Base-by-base conservation (phyloP, 73 alveolate genomes). In the Tetrahymena malaccensis region DNA sequence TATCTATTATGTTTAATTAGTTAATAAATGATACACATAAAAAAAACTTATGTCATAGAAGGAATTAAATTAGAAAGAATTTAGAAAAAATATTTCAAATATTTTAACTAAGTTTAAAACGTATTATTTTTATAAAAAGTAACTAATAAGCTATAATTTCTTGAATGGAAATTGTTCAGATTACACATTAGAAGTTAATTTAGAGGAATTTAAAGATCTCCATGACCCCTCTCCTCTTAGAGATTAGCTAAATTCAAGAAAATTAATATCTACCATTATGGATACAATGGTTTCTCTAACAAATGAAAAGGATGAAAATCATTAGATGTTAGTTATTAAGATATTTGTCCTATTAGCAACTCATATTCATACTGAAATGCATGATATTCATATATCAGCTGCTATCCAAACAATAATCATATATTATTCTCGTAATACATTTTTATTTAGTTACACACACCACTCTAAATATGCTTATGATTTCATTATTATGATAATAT, bases 371-470 rank as follows among this genome's bases (percentile, higher is more conserved):
- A 43, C 96, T 17, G 95, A 97, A 93, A 98, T 97, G 35, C 99
- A 97, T 94, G 99, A 96, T 37, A 94, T 85, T 44, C 57, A 98
- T 31, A 95, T 97, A 84, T 96, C 97, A 22, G 98, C 96, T 40
- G 98, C 97, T 43, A 94, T 97, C 93, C 94, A 98, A 94, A 98
- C 99, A 97, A 96, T 96, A 95, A 97, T 43, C 97, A 97, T 85
- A 97, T 93, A 85, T 25, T 83, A 94, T 93, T 58, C 44, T 25
- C 34, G 93, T 58, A 94, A 50, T 50, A 19, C 0, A 13, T 50
- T 13, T 50, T 50, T 50, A 40, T 40, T 21, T 50, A 10, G 4
- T 50, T 50, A 3, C 7, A 44, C 1, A 44, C 6, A 0, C 27
- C 27, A 7, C 44, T 7, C 16, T 15, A 40, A 7, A 40, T 40